A percentile compares a stretch with the other conserved stretches of the same genome.
Evolutionary conservation across 345 rosid genomes (phyloP).

Genomic region (Eucalyptus guilfoylei): DNA sequence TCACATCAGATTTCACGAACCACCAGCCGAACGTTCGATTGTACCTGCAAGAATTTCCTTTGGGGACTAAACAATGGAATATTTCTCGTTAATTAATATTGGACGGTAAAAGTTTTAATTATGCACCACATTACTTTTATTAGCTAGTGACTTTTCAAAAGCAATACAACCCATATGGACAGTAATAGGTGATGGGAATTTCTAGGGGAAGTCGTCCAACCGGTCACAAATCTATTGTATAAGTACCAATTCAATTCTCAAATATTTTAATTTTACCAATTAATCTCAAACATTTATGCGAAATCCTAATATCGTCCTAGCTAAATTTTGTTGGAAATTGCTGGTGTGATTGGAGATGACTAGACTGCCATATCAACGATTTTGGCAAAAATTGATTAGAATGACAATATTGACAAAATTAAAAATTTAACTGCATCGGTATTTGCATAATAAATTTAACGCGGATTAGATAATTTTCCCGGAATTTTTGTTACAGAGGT

Average conservation of each 20-base stretch:
- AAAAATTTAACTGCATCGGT: background rate
- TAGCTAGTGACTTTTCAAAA: background rate
- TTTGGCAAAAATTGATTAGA: background rate
- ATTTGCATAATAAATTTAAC: no score
- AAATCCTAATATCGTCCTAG: no score
- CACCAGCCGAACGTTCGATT: rapidly evolving
- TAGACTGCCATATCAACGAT: rapidly evolving
- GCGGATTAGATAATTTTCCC: background rate
- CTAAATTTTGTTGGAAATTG: rapidly evolving
- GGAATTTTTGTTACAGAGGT: background rate
- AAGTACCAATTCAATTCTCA: background rate
- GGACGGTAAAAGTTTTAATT: no score
- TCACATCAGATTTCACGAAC: background rate
- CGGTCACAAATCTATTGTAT: background rate
- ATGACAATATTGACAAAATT: background rate
- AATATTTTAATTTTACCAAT: no score
- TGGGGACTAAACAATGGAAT: background rate
- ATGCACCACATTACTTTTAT: background rate
- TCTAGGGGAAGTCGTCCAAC: rapidly evolving
- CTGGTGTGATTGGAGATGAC: background rate
- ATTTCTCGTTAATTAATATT: no score
- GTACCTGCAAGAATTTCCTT: background rate
- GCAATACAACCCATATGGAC: background rate
- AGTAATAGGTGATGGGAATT: background rate
- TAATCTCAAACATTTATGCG: rapidly evolving